Conservation (phyloP, 2,329 filamentous ascomycete genomes). For the Mollisia scopiformis region DNA sequence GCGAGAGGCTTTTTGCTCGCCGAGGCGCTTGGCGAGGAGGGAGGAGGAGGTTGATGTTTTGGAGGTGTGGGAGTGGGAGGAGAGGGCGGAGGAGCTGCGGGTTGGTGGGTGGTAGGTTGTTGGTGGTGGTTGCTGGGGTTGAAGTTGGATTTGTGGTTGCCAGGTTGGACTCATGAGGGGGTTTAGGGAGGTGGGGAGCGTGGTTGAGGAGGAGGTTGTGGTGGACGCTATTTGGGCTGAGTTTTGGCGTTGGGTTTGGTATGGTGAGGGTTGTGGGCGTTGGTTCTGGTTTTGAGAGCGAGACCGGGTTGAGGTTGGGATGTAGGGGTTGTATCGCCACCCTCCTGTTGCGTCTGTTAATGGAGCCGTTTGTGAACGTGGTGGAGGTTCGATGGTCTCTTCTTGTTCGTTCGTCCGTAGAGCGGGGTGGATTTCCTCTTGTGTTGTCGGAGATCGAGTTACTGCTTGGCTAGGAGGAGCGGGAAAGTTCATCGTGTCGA, state of each 20-base stretch:
- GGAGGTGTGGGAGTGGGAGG: slow-evolving; percentile 13
- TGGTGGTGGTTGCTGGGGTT: neutral
- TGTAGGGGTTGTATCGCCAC: neutral
- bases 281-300: neutral
- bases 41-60: slow-evolving; percentile 41
- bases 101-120: slow-evolving; percentile 4
- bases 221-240: neutral
- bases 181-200: neutral
- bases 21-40: slow-evolving; percentile 56
- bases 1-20: slow-evolving; percentile 50
- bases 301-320: neutral
- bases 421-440: neutral
- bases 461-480: slow-evolving; percentile 3
- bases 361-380: neutral
- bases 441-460: neutral
- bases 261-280: neutral
- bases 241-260: neutral
- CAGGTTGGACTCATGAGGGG: slow-evolving; percentile 1
- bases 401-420: neutral
- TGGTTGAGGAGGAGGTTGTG: slow-evolving; percentile 1
- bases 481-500: slow-evolving; percentile 1
- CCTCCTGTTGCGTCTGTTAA: neutral
- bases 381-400: neutral
- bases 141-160: slow-evolving; percentile 4
- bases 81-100: slow-evolving; percentile 15